phyloP scores from a whole-genome alignment of 768 basidiomycete species.

The Phylloporus scabripes region DNA sequence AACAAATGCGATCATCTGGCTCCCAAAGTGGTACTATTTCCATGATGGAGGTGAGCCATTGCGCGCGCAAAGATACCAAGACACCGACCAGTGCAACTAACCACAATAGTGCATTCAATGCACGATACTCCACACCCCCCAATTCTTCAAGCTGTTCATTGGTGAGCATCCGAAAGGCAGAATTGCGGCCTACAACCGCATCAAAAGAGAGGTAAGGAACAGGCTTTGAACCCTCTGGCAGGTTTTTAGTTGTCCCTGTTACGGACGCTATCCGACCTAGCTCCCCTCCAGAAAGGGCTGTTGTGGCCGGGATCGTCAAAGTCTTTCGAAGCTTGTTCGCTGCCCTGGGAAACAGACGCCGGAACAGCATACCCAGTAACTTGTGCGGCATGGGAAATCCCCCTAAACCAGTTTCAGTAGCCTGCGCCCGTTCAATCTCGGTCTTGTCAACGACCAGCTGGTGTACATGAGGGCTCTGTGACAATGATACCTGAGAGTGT shows the following conservation, averaged over 20 bases:
- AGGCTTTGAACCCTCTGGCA: slow-evolving; percentile 38
- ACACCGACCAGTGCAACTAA: slow-evolving; percentile 64
- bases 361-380: slow-evolving; percentile 45
- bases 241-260: slow-evolving; percentile 14
- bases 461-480: slow-evolving; percentile 13
- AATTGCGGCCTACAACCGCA: slow-evolving; percentile 80
- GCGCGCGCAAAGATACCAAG: background rate
- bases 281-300: slow-evolving; percentile 41
- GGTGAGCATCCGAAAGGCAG: slow-evolving; percentile 60
- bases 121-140: slow-evolving; percentile 90
- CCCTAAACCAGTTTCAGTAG: slow-evolving; percentile 51
- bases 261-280: slow-evolving; percentile 24
- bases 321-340: slow-evolving; percentile 57
- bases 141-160: slow-evolving; percentile 85
- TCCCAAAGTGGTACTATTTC: slow-evolving; percentile 67
- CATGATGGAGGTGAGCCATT: background rate
- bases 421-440: slow-evolving; percentile 7
- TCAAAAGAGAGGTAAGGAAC: slow-evolving; percentile 86
- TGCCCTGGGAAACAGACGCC: slow-evolving; percentile 58
- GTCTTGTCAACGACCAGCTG: slow-evolving; percentile 11
- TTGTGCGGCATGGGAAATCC: slow-evolving; percentile 71
- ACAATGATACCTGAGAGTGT: slow-evolving; percentile 12
- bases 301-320: slow-evolving; percentile 69
- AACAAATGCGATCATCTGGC: slow-evolving; percentile 64
- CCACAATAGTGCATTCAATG: slow-evolving; percentile 76